These are phyloP conservation scores for Thermothielavioides terrestris DNA, from an alignment of 495 filamentous ascomycete species.

Conservation along the genomic window DNA sequence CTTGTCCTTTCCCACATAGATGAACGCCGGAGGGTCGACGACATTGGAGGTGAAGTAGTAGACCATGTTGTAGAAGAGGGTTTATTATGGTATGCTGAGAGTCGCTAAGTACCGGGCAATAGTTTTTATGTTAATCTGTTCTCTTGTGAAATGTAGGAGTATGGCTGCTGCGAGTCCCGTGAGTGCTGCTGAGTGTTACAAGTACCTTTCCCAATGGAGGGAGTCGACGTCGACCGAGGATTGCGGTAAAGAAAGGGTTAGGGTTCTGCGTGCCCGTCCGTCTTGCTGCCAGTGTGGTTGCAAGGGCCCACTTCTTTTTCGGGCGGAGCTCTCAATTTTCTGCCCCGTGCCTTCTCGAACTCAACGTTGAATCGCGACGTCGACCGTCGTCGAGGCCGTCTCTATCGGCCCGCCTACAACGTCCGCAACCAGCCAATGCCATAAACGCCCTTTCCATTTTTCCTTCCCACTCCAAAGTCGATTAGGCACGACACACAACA, in stretches of 20 bases:
- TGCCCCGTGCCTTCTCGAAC: slow-evolving; percentile 1
- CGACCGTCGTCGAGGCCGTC: slow-evolving; percentile 9
- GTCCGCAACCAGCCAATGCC: slow-evolving; percentile 7
- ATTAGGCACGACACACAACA: neutral
- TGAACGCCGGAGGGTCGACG: slow-evolving; percentile 60
- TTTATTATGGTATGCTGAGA: too few species aligned
- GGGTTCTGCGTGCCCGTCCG: neutral
- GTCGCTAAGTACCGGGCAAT: too few species aligned
- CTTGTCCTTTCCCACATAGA: slow-evolving; percentile 98
- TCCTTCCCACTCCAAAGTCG: neutral
- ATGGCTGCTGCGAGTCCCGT: too few species aligned
- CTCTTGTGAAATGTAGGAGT: neutral
- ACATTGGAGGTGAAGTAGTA: slow-evolving; percentile 89
- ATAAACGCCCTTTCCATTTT: neutral
- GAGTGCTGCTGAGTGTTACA: too few species aligned
- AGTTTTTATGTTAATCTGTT: too few species aligned
- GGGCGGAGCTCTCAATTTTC: slow-evolving; percentile 7
- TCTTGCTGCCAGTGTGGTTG: too few species aligned
- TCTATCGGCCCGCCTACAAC: neutral
- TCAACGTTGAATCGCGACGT: slow-evolving; percentile 1
- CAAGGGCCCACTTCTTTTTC: neutral
- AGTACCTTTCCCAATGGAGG: neutral
- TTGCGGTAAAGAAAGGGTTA: neutral
- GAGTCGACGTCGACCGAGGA: neutral
- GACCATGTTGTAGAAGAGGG: slow-evolving; percentile 54